phyloP scores from a whole-genome alignment of 169 alveolate species.

The Eimeria maxima region DNA sequence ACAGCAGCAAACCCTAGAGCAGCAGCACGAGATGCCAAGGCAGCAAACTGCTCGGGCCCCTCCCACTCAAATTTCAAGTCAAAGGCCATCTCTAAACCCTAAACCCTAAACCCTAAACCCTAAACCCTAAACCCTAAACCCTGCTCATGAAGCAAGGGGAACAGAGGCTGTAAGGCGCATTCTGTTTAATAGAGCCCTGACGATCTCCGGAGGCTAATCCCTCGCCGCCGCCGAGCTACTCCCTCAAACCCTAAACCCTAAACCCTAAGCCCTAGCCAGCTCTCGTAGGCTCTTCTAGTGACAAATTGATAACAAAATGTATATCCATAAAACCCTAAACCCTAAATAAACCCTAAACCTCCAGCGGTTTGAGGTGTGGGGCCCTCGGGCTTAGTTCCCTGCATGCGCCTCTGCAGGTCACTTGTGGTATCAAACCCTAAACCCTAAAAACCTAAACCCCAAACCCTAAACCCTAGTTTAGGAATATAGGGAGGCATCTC shows the following conservation, averaged over 20 bases:
- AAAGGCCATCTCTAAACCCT: neutral
- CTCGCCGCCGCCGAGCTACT: too few relatives aligned
- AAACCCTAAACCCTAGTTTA: neutral
- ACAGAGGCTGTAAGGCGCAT: too few relatives aligned
- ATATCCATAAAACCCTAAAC: neutral
- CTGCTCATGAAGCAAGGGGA: too few relatives aligned
- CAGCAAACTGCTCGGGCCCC: neutral
- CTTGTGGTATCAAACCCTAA: too few relatives aligned
- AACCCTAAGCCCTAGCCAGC: conserved; percentile 3
- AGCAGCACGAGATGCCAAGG: conserved; percentile 7
- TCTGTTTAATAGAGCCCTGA: too few relatives aligned
- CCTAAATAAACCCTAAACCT: conserved; percentile 8
- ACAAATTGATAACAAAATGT: neutral
- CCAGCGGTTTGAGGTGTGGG: conserved; percentile 11
- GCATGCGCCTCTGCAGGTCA: conserved; percentile 18
- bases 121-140: conserved; percentile 44
- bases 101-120: conserved; percentile 52
- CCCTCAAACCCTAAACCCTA: conserved; percentile 28
- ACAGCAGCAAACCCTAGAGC: neutral
- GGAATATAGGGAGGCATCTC: neutral
- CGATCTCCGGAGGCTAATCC: too few relatives aligned
- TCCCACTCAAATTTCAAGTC: conserved; percentile 18
- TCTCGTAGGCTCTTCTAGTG: neutral
- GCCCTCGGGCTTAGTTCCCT: neutral
- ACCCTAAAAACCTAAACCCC: too few relatives aligned